Conservation (phyloP, 2,329 filamentous ascomycete genomes). For the Colletotrichum trifolii region DNA sequence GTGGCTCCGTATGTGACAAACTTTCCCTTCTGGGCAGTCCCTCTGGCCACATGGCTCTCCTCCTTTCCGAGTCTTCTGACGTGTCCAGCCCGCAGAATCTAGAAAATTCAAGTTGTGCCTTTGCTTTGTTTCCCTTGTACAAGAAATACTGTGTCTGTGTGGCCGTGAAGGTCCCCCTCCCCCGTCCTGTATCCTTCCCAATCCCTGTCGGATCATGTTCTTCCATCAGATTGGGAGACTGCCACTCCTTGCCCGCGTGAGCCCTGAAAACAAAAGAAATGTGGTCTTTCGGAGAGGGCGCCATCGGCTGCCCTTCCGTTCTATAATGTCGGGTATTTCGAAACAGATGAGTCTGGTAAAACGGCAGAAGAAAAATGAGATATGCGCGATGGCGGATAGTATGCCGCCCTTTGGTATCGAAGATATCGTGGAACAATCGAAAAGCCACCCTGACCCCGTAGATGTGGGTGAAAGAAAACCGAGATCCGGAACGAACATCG, state of each 20-base stretch:
- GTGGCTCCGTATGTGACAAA: constrained; percentile 30
- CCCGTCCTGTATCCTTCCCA: constrained; percentile 24
- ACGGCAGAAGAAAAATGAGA: constrained; percentile 25
- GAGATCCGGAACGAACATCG: constrained; percentile 30
- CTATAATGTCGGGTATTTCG: constrained; percentile 38
- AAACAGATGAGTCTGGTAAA: constrained; percentile 33
- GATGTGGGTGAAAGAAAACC: constrained; percentile 37
- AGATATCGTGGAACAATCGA: constrained; percentile 37
- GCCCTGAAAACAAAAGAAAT: constrained; percentile 35
- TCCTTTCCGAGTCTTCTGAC: constrained; percentile 30
- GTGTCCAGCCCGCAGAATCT: constrained; percentile 37
- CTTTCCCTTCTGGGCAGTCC: constrained; percentile 24
- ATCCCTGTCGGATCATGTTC: constrained; percentile 25
- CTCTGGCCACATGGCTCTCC: constrained; percentile 28
- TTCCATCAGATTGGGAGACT: constrained; percentile 32
- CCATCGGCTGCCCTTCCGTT: constrained; percentile 30
- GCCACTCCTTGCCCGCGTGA: constrained; percentile 33
- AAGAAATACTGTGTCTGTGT: constrained; percentile 14
- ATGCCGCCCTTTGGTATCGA: constrained; percentile 37
- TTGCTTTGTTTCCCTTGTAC: constrained; percentile 20
- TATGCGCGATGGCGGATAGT: constrained; percentile 31
- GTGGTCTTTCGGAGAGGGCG: constrained; percentile 28
- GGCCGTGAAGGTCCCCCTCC: constrained; percentile 8
- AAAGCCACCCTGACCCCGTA: constrained; percentile 27
- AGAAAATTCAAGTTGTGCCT: constrained; percentile 26